Base-by-base conservation (phyloP, 2,329 filamentous ascomycete species). In the Harringtonia aguacate region DNA sequence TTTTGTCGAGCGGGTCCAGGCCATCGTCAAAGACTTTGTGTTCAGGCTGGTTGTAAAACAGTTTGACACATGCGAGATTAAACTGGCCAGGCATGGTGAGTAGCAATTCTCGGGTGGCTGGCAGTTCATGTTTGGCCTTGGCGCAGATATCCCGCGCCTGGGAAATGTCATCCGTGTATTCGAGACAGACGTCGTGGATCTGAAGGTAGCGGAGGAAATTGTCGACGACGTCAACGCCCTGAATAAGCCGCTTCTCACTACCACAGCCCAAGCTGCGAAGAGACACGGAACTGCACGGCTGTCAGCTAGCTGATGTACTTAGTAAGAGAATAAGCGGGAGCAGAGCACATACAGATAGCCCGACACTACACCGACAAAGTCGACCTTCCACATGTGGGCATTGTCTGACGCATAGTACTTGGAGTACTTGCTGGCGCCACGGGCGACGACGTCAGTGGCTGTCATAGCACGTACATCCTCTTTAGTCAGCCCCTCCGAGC, bases 181-280 rank as follows among this genome's bases (percentile, higher is more conserved):
- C 92, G 0, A 84, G 82, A 55, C 88, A 95, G 15, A 94, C 90
- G 31, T 84, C 75, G 56, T 97, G 89, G 48, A 84, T 76, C 10
- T 89, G 69, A 1, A 97, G 69, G 52, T 95, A 98, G 51, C 86
- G 85, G 50, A 95, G 76, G 57, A 97, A 97, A 57, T 92, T 94
- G 47, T 78, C 76, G 34, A 95, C 70, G 1, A 94, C 76, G 29
- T 74, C 71, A 18, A 81, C 77, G 4, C 78, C 79, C 8, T 72
- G 61, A n/a, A 72, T 63, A 48, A 88, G 70, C 13, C 71, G 62
- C 0, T 64, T 58, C 15, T 63, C 68, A 13, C 79, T 72, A 39
- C 77, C 75, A 17, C 75, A 69, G 31, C 76, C 75, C 31, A 75
- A 65, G 22, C 65, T 65, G 0, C 75, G 36, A 18, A 44, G 36